Percentiles rank a stretch among this genome's conserved stretches.
Evolutionary conservation across 2,329 filamentous ascomycete species (phyloP).

Genomic region (Epichloe sp.): DNA sequence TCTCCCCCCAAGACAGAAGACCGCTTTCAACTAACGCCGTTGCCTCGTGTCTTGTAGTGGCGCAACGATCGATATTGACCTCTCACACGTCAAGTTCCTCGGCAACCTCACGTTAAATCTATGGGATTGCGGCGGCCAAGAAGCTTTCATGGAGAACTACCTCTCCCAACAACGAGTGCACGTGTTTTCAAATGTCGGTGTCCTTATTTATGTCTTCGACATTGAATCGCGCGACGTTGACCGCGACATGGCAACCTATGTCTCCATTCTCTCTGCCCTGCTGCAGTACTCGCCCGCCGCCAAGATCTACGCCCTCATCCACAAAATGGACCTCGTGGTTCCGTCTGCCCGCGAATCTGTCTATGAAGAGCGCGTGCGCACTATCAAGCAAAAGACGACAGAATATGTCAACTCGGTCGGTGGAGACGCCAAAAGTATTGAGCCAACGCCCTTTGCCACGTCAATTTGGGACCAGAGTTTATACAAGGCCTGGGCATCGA

Average conservation of each 20-base stretch:
- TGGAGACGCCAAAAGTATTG: slow-evolving; percentile 30
- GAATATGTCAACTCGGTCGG: slow-evolving; percentile 32
- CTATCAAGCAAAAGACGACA: slow-evolving; percentile 61
- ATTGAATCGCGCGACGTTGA: slow-evolving; percentile 93
- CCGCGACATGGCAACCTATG: slow-evolving; percentile 84
- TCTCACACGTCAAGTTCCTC: slow-evolving; percentile 97
- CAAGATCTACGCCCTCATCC: slow-evolving; percentile 86
- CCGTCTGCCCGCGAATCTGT: slow-evolving; percentile 64
- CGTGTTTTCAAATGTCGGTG: slow-evolving; percentile 92
- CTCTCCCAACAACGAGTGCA: slow-evolving; percentile 89
- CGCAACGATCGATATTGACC: slow-evolving; percentile 95
- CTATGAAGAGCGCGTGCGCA: slow-evolving; percentile 69
- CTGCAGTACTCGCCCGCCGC: slow-evolving; percentile 70
- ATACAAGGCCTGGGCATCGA: slow-evolving; percentile 96
- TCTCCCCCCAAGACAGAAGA: background rate
- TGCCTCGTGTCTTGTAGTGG: slow-evolving; percentile 33
- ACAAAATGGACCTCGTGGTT: slow-evolving; percentile 97
- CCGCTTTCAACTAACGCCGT: background rate
- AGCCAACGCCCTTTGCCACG: slow-evolving; percentile 80
- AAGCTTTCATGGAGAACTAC: slow-evolving; percentile 98
- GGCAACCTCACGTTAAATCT: slow-evolving; percentile 94
- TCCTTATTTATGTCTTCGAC: slow-evolving; percentile 98
- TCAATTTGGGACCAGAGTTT: slow-evolving; percentile 98
- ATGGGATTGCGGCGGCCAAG: slow-evolving; percentile 98
- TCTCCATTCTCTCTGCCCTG: slow-evolving; percentile 77